Base-by-base conservation (phyloP, 2,329 filamentous ascomycete genomes). In the Stagonosporopsis chrysanthemi region DNA sequence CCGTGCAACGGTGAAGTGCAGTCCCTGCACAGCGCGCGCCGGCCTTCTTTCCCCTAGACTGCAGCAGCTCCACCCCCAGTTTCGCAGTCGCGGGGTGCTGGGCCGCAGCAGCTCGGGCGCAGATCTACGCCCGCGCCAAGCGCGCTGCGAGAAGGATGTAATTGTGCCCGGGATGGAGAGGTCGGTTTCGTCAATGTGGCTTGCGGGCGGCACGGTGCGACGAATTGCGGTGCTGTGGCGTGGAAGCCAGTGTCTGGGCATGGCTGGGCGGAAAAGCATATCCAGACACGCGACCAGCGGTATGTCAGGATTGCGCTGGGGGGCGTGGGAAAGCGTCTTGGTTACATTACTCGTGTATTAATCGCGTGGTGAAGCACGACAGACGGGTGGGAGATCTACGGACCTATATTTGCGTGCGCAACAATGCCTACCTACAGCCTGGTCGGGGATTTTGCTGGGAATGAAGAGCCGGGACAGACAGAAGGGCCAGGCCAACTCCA, bases 391-490 rank as follows among this genome's bases (percentile, higher is more conserved):
- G 24, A 31, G 22, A n/a, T 44, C 26, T 52, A 57, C 54, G 54
- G 54, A 44, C 31, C 26, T 52, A 48, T 44, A 57, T 57, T 22
- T 52, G 44, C 49, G 35, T 52, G 54, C 54, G 54, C 44, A 49
- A 41, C 44, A 49, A 52, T 47, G 47, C 17, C 43, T 48, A 43
- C 29, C 38, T 43, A 56, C 35, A 33, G 15, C 8, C 19, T 47
- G 24, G 5, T 26, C 22, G 28, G 23, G 31, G 33, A 7, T 31
- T 36, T 23, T 15, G 14, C 14, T 15, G 31, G 31, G 9, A 41
- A 29, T 15, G 9, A 41, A 38, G 14, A 39, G 22, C 51, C 51
- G 15, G 31, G 31, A 29, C 28, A 29, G 9, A 29, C 5, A 7
- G 14, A 14, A 12, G n/a, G 31, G 14, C 31, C 29, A 31, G 4